Base-by-base conservation (phyloP, 768 basidiomycete species). In the Kwoniella newhampshirensis region DNA sequence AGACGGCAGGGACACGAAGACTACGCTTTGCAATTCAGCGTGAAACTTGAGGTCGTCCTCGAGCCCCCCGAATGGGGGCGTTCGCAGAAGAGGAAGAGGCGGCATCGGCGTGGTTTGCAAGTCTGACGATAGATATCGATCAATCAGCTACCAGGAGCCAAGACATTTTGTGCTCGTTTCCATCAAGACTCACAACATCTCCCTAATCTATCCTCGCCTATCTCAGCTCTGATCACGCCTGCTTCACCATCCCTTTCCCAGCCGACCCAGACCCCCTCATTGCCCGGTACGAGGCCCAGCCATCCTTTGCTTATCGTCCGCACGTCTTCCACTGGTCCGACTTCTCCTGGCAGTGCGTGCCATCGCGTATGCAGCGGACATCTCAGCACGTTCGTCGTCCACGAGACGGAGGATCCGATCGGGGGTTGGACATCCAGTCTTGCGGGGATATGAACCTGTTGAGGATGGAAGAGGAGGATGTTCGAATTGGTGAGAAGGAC, bases 241-340 rank as follows among this genome's bases (percentile, higher is more conserved):
- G 46, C 30, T 18, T 61, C 46, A 5, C 52, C 62, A 12, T 64
- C 55, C 25, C 43, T 20, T 20, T 62, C 63, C 54, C 57, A 63
- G 3, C 63, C 70, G 1, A 63, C 52, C 70, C 70, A 72, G 20
- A 68, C 63, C 5, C 54, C 64, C 23, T 62, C 37, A 43, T 62
- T 55, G 4, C 52, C 58, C 4, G 25, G 41, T 6, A 64, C 56
- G 20, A 54, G 26, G 0, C 62, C 66, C 35, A 66, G 54, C 70
- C 70, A 72, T 1, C 67, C 70, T 39, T 28, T 37, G 7, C 28
- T 35, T 9, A 60, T 45, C 20, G 28, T 57, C 48, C 52, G 43
- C 6, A 56, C 58, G 18, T 37, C 46, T 21, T 59, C 61, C 11
- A 42, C 32, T 13, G 53, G 49, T 17, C 51, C 62, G 21, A 37